Base-by-base conservation (phyloP, 2,329 filamentous ascomycete species). In the Botrytis deweyae region DNA sequence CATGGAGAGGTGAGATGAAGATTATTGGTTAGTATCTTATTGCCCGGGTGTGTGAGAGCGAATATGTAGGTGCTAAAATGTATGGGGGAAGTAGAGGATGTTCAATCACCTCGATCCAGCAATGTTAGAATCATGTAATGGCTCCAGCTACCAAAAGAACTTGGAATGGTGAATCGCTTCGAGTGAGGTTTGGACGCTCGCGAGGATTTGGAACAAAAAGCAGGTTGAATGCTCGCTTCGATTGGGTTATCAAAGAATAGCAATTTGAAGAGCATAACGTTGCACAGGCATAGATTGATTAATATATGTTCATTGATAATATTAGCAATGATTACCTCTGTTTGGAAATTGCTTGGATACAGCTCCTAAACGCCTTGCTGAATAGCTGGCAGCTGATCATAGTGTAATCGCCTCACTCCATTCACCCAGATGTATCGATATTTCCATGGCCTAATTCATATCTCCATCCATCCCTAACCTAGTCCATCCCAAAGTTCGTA, bases 281-380 rank as follows among this genome's bases (percentile, higher is more conserved):
- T n/a, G 38, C 20, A 66, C 16, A 18, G 12, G 29, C n/a, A 29
- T 40, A 25, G 49, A 7, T 33, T 64, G 25, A 44, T 44, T 29
- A 52, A 52, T 42, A 66, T 36, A 33, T 68, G 22, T 42, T 58
- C 49, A 68, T 68, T 68, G 58, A 33, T 68, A 58, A 42, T 68
- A 29, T 52, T 68, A 58, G 36, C 65, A 58, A 58, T 58, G 49
- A 16, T 68, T n/a, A 68, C 38, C 40, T 18, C 10, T 58, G 25
- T 58, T 68, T n/a, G 49, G 16, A 42, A 9, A 29, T 16, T 58
- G 49, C 36, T 68, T 55, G 52, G 52, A 58, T 42, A 58, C 25
- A 18, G 22, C 49, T 25, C 49, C 36, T 42, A 55, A 58, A 68
- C 65, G n/a, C 49, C 46, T 42, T 18, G 25, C 49, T 42, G 25